Evolutionary conservation across 2,329 filamentous ascomycete genomes (phyloP).

Genomic region (Cercospora sesami): DNA sequence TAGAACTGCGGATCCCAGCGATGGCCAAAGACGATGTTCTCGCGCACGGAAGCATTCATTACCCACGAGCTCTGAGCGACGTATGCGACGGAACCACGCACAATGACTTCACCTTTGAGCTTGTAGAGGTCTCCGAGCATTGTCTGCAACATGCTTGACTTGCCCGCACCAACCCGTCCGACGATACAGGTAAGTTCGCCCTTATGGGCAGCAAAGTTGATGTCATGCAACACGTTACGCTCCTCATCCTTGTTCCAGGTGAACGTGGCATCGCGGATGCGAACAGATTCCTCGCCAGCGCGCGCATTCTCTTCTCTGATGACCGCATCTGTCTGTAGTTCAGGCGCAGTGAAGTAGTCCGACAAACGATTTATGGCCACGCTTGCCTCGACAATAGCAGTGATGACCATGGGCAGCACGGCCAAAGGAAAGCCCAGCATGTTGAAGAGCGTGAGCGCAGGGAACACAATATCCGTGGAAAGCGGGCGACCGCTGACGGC

Average conservation of each 20-base stretch:
- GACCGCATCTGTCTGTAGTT: slow-evolving; percentile 84
- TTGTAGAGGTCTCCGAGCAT: slow-evolving; percentile 93
- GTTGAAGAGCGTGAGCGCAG: slow-evolving; percentile 90
- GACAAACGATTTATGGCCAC: slow-evolving; percentile 87
- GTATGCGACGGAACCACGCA: slow-evolving; percentile 83
- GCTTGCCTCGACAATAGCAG: slow-evolving; percentile 90
- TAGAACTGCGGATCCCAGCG: slow-evolving; percentile 93
- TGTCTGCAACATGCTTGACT: slow-evolving; percentile 86
- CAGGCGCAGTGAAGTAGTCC: slow-evolving; percentile 80
- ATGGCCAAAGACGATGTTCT: slow-evolving; percentile 96
- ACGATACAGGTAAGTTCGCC: slow-evolving; percentile 92
- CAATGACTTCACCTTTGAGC: slow-evolving; percentile 74
- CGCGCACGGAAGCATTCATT: slow-evolving; percentile 94
- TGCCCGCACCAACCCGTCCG: slow-evolving; percentile 89
- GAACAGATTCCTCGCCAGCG: slow-evolving; percentile 79
- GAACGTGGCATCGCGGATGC: slow-evolving; percentile 81
- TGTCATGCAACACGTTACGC: slow-evolving; percentile 69
- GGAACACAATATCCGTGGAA: slow-evolving; percentile 94
- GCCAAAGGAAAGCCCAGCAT: slow-evolving; percentile 91
- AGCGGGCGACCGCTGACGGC: slow-evolving; percentile 76
- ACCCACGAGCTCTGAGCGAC: slow-evolving; percentile 94
- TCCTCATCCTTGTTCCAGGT: slow-evolving; percentile 88
- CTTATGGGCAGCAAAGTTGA: slow-evolving; percentile 86
- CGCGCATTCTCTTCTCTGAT: slow-evolving; percentile 67
- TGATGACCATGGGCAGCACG: slow-evolving; percentile 96